Conservation (phyloP, 805 yeast genomes). For the Lachancea thermotolerans region DNA sequence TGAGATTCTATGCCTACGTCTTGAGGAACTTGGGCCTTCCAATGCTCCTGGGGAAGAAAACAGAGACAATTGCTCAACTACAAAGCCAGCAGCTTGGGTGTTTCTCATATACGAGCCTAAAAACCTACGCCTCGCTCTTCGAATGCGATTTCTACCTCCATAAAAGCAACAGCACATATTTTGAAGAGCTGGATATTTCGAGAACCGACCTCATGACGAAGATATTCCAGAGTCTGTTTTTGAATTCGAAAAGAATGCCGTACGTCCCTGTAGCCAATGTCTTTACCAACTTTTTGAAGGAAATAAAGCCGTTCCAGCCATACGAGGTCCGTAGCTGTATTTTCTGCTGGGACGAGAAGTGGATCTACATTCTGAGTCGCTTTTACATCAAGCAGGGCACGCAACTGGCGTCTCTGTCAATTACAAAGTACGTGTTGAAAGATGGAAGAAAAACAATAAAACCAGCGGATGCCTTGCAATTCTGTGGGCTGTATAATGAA, state of each 20-base stretch:
- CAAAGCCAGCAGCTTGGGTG: slow-evolving; percentile 18
- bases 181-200: slow-evolving; percentile 71
- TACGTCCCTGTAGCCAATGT: slow-evolving; percentile 76
- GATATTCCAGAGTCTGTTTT: slow-evolving; percentile 51
- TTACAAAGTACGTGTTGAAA: slow-evolving; percentile 80
- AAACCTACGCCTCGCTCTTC: slow-evolving; percentile 60
- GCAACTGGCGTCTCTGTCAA: slow-evolving; percentile 48
- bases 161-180: slow-evolving; percentile 82
- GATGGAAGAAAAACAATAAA: slow-evolving; percentile 66
- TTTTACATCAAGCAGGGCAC: slow-evolving; percentile 41
- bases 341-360: slow-evolving; percentile 79
- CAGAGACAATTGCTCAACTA: slow-evolving; percentile 16
- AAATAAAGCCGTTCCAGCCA: slow-evolving; percentile 58
- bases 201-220: slow-evolving; percentile 56
- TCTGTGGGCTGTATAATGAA: slow-evolving; percentile 49
- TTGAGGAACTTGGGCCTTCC: slow-evolving; percentile 38
- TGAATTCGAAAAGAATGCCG: slow-evolving; percentile 39
- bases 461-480: slow-evolving; percentile 53
- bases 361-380: slow-evolving; percentile 67
- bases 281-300: slow-evolving; percentile 59
- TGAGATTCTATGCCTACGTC: slow-evolving; percentile 52
- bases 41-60: slow-evolving; percentile 20
- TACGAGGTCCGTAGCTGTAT: slow-evolving; percentile 54
- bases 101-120: slow-evolving; percentile 39
- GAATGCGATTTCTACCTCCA: slow-evolving; percentile 86